Conservation (phyloP, 805 yeast species). For the Kodamaea hsintzibuensis region DNA sequence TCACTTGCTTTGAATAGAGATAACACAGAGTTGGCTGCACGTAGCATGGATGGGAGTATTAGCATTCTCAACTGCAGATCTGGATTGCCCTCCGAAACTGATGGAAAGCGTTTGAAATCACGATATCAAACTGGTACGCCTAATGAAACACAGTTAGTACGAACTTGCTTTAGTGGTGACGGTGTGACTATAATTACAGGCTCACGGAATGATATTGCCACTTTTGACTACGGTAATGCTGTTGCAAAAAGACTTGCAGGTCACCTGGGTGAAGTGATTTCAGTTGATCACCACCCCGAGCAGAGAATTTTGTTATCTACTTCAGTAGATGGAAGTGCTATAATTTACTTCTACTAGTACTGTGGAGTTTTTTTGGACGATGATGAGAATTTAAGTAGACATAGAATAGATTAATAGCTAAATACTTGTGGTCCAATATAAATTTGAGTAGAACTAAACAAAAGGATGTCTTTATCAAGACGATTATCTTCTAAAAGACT, state of each 20-base stretch:
- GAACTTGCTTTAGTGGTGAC: slow-evolving; percentile 49
- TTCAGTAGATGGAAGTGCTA: slow-evolving; percentile 57
- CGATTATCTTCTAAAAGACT: too few relatives aligned
- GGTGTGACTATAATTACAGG: slow-evolving; percentile 53
- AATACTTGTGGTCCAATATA: too few relatives aligned
- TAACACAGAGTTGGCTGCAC: slow-evolving; percentile 48
- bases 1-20: slow-evolving; percentile 51
- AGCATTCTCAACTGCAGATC: not conserved
- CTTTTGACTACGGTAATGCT: slow-evolving; percentile 46
- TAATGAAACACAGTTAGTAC: slow-evolving; percentile 50
- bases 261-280: slow-evolving; percentile 62
- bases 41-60: slow-evolving; percentile 53
- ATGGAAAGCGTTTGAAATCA: not conserved
- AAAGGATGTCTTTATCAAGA: too few relatives aligned
- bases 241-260: slow-evolving; percentile 54
- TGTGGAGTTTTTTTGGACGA: too few relatives aligned
- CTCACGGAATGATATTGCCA: slow-evolving; percentile 58
- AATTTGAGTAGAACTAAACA: too few relatives aligned
- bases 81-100: not conserved
- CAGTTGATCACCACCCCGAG: slow-evolving; percentile 54
- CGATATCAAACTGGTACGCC: slow-evolving; percentile 5
- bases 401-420: not conserved
- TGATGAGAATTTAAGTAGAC: not conserved
- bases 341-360: slow-evolving; percentile 42
- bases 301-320: slow-evolving; percentile 45